Evolutionary conservation across 306 rosid species (phyloP).

Genomic region (Sindora glabra): DNA sequence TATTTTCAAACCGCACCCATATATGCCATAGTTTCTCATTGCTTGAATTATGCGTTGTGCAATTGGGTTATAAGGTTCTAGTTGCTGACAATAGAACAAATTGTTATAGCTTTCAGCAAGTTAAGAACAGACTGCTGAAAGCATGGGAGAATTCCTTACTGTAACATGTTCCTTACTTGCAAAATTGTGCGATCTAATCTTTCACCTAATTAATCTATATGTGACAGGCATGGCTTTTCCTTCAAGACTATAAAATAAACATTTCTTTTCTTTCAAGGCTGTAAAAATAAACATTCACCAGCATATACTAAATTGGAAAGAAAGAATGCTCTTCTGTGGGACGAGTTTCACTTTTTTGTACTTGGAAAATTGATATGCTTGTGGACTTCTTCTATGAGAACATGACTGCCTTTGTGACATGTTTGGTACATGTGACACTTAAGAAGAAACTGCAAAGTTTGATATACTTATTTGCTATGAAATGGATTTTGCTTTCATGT

Average conservation of each 20-base stretch:
- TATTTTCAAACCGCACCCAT: background rate
- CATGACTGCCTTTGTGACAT: background rate
- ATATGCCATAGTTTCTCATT: conserved; percentile 1
- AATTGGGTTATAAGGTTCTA: too few relatives aligned
- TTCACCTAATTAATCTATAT: background rate
- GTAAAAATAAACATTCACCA: background rate
- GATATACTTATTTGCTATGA: conserved; percentile 6
- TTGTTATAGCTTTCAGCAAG: background rate
- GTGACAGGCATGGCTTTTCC: too few relatives aligned
- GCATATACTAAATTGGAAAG: background rate
- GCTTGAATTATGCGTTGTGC: too few relatives aligned
- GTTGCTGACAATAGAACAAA: too few relatives aligned
- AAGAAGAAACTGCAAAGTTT: background rate
- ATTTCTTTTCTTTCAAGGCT: background rate
- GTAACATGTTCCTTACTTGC: conserved; percentile 1
- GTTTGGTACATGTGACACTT: background rate
- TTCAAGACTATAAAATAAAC: too few relatives aligned
- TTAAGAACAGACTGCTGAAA: conserved; percentile 1
- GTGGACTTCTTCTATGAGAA: background rate
- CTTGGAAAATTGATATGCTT: conserved; percentile 3
- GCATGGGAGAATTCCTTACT: background rate
- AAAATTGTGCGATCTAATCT: background rate
- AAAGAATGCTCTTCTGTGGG: background rate
- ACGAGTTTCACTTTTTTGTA: background rate
- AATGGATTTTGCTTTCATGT: conserved; percentile 21